A percentile compares a stretch with the other conserved stretches of the same genome.
Conservation (phyloP, 306 rosid genomes). For the Prunus kanzakura region DNA sequence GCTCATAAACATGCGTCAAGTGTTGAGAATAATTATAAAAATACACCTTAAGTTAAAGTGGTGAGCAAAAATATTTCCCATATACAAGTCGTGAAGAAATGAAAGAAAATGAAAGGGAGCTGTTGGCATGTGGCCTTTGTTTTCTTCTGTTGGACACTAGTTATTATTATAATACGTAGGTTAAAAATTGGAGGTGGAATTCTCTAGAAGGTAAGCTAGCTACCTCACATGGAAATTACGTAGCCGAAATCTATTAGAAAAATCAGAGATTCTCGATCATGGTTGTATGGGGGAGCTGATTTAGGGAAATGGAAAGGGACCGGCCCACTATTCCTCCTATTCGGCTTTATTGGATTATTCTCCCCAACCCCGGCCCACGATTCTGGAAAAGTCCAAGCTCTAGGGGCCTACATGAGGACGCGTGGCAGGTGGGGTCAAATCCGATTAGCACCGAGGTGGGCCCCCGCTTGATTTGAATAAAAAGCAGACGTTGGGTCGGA, state of each 20-base stretch:
- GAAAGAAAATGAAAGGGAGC: background rate
- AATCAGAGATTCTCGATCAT: background rate
- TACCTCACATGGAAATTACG: background rate
- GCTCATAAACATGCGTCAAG: accelerated
- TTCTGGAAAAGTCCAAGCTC: background rate
- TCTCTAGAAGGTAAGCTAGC: background rate
- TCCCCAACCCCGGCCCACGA: background rate
- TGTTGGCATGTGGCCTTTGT: background rate
- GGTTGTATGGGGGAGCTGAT: background rate
- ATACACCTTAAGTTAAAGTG: too few species aligned
- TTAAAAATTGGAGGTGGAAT: background rate
- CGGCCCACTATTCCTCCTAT: background rate
- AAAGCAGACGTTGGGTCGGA: background rate
- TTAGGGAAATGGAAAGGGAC: background rate
- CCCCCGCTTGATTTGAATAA: background rate
- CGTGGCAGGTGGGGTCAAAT: background rate
- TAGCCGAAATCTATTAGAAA: background rate
- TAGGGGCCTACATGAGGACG: background rate
- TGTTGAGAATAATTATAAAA: accelerated
- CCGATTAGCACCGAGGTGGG: background rate
- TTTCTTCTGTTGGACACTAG: background rate
- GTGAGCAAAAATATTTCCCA: too few species aligned
- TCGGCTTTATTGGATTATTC: background rate
- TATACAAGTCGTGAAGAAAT: background rate
- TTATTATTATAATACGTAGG: background rate